Base-by-base conservation (phyloP, 1,139 yeast species). In the Pichia cactophila region DNA sequence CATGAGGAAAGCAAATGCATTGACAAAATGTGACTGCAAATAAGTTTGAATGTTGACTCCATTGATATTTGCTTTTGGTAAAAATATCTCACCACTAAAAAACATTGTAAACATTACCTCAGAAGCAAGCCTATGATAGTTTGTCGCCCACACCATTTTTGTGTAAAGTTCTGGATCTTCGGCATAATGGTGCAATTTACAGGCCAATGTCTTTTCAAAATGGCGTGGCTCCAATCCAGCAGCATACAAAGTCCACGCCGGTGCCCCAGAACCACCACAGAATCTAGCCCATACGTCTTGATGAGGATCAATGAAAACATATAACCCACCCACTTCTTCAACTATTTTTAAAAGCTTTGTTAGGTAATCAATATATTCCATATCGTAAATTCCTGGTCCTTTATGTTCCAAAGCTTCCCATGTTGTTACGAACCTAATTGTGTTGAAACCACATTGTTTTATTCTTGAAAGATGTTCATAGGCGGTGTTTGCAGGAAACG, bases 181-280 rank as follows among this genome's bases (percentile, higher is more conserved):
- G 56, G 68, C 75, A 23, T 65, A 58, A 58, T 83, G 81, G 59
- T 86, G 95, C n/a, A 86, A 61, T 14, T 86, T 68, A 0, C 95
- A 88, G 1, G 95, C 94, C 54, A 83, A 84, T 0, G 90, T 84
- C 1, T 55, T 70, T 0, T 74, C 65, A 60, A 90, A 86, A n/a
- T 77, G 67, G 26, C 66, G 69, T 0, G 97, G 97, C 48, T 90
- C 80, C 47, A 90, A 69, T 1, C 97, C 97, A 3, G 94, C 95
- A n/a, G 95, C 94, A 60, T 86, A 83, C n/a, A 88, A 68, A 0
- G 97, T 89, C 97, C 97, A 90, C 66, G 87, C 60, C 0, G 97
- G 97, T 6, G 97, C 96, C 20, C 97, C 97, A 51, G 90, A 83
- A 1, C 97, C 97, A n/a, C 97, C 97, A 17, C 82, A 73, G 62